Base-by-base conservation (phyloP, 2,329 filamentous ascomycete genomes). In the Exophiala spinifera region DNA sequence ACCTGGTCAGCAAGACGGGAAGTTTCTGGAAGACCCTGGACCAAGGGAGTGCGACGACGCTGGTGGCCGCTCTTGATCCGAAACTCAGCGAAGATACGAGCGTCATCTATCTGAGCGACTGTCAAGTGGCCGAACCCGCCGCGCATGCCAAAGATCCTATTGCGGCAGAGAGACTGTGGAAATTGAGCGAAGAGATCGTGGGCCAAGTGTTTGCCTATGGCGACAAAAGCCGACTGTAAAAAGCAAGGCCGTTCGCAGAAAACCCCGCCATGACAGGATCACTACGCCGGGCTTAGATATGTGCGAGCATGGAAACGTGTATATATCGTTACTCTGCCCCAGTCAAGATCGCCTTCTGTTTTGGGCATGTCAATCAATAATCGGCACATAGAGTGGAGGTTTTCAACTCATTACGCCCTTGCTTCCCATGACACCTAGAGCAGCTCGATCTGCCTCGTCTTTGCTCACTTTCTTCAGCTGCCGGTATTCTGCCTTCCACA, bases 51-150 rank as follows among this genome's bases (percentile, higher is more conserved):
- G 48, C 72, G 10, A 76, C 74, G 1, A 71, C 67, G 37, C 60
- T 77, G 20, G 69, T 72, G n/a, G 74, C 74, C 6, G 75, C 73
- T 11, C 67, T 77, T 25, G 74, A 76, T 57, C 74, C 73, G 0
- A 64, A 61, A 3, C 59, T 76, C 36, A 58, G n/a, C 14, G 49
- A 50, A n/a, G 46, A 37, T 14, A 42, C 46, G 20, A 36, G 20
- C 25, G 55, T 61, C 10, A 55, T 64, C n/a, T 74, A 67, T 46
- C 49, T 76, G 17, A 63, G 64, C 14, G 68, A 76, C 53, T 71
- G 69, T 51, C 67, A 72, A 48, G 51, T 68, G 25, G 54, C 53
- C 61, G 50, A 70, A 47, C 61, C 65, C 4, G 59, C 57, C 15
- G 62, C 64, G 13, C 65, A 68, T 39, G 66, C 68, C 6, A 60